Evolutionary conservation across 2,329 filamentous ascomycete species (phyloP).

Genomic region (Paecilomyces sp.): DNA sequence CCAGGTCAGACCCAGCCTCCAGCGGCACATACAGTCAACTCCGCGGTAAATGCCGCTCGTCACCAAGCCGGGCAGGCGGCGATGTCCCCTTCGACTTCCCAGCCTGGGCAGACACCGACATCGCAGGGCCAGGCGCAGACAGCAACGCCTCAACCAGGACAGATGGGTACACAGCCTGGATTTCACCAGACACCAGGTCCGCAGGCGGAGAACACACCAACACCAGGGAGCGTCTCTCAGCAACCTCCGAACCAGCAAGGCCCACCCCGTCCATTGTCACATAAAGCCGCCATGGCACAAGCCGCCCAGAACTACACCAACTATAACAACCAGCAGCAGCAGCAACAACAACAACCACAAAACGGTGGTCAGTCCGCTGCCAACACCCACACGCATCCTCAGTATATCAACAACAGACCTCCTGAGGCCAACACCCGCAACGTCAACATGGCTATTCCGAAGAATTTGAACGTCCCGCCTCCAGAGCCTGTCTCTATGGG

Average conservation of each 20-base stretch:
- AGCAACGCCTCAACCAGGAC: constrained; percentile 13
- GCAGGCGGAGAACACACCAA: constrained; percentile 25
- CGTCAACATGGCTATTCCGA: constrained; percentile 74
- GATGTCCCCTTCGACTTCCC: constrained; percentile 29
- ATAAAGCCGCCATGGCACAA: constrained; percentile 40
- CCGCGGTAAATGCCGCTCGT: constrained; percentile 39
- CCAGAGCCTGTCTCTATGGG: constrained; percentile 70
- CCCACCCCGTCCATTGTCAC: constrained; percentile 36
- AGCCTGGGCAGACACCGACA: constrained; percentile 23
- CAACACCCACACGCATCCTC: constrained; percentile 34
- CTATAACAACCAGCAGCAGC: constrained; percentile 18
- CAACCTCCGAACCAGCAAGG: constrained; percentile 25
- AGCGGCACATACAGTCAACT: constrained; percentile 41
- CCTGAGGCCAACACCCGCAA: constrained; percentile 36
- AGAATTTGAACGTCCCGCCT: constrained; percentile 64
- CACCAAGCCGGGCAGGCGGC: constrained; percentile 30
- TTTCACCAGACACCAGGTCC: constrained; percentile 9
- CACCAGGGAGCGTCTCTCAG: constrained; percentile 20
- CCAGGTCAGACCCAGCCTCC: constrained; percentile 28
- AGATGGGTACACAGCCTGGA: constrained; percentile 7
- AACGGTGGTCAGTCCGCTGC: constrained; percentile 21
- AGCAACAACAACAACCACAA: constrained; percentile 14
- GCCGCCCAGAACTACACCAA: constrained; percentile 38
- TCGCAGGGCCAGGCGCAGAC: constrained; percentile 20
- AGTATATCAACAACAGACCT: constrained; percentile 34